These are phyloP conservation scores for Blumeriella jaapii DNA, from an alignment of 2,329 filamentous ascomycete genomes.

Conservation along the genomic window DNA sequence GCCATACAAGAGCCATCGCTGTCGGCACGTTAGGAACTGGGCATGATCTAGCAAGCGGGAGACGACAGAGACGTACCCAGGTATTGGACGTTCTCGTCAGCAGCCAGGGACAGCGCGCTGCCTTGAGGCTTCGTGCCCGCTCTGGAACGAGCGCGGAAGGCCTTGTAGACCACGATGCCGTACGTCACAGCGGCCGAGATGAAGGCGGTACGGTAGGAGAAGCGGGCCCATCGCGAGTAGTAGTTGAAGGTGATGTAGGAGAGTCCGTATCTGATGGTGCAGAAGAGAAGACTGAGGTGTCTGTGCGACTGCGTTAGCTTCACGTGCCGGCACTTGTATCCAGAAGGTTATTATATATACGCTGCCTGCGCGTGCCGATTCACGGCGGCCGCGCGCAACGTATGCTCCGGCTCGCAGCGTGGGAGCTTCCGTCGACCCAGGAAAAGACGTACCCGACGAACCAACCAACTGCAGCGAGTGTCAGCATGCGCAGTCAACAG, in stretches of 20 bases:
- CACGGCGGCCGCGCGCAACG: too few relatives aligned
- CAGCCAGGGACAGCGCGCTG: constrained; percentile 53
- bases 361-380: too few relatives aligned
- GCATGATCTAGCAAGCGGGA: neutral
- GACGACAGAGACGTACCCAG: constrained; percentile 52
- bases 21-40: constrained; percentile 12
- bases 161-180: constrained; percentile 98
- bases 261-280: constrained; percentile 69
- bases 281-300: constrained; percentile 76
- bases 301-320: constrained; percentile 35
- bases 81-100: constrained; percentile 97
- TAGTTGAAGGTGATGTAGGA: constrained; percentile 87
- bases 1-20: constrained; percentile 94
- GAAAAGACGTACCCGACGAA: constrained; percentile 59
- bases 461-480: constrained; percentile 51
- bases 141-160: constrained; percentile 75
- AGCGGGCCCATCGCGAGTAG: constrained; percentile 61
- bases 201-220: constrained; percentile 86
- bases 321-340: too few relatives aligned
- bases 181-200: constrained; percentile 83
- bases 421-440: neutral
- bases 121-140: constrained; percentile 47
- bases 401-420: constrained; percentile 3
- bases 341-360: too few relatives aligned
- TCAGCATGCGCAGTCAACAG: constrained; percentile 13